Base-by-base conservation (phyloP, 129 eudicot genomes). In the Logfia minima region DNA sequence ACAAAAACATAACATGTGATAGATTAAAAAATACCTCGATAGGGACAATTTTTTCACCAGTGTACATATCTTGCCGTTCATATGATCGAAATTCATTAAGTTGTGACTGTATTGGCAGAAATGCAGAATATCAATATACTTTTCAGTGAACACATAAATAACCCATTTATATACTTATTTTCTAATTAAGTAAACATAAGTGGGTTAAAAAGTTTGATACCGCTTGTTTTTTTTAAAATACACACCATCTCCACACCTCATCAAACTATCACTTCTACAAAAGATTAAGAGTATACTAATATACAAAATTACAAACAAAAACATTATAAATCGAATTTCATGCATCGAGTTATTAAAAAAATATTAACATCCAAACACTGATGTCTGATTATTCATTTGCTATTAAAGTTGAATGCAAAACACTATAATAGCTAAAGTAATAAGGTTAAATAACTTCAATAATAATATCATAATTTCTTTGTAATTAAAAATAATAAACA, bases 1-100 rank as follows among this genome's bases (percentile, higher is more conserved):
- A 8, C 48, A 8, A 39, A 39, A 39, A 14, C 26, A 24, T 32
- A 58, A 74, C 39, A 70, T 53, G 77, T 67, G 61, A 75, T 24
- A 66, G 81, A 77, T 75, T 70, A 82, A 66, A 31, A 75, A 39
- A 41, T 75, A 93, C 98, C 98, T 93, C 91, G 83, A 93, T 93
- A 22, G 98, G 97, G 60, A 93, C 97, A 77, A 93, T 89, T 77
- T 85, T 91, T 77, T 93, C 98, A 34, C 97, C 98, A 7, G 90
- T 88, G 80, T 85, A 83, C 98, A 93, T 93, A 84, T 93, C 98
- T 84, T 93, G 98, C 78, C 98, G 96, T 83, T 93, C 98, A 78
- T 78, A 81, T 18, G 97, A 89, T 78, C 96, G 84, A 80, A 91
- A 93, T 10, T 93, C 98, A 64, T 88, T 75, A 79, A 93, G 87